A percentile compares a stretch with the other conserved stretches of the same genome.
Conservation (phyloP, 768 basidiomycete genomes). For the Phylloporus arenicola region DNA sequence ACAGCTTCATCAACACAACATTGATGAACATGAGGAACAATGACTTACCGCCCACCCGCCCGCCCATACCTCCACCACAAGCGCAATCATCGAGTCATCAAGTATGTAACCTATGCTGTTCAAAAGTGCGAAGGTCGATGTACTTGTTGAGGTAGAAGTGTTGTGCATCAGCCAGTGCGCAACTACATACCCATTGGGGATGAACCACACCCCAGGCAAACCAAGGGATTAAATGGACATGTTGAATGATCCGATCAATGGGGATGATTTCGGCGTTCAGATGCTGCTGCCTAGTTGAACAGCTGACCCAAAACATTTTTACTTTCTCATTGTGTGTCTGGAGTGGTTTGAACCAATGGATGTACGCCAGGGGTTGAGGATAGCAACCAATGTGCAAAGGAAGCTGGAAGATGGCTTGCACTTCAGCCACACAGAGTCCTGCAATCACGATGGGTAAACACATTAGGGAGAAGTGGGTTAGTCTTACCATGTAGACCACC, state of each 20-base stretch:
- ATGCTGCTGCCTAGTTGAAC: background rate
- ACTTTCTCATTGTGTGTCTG: background rate
- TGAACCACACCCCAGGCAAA: background rate
- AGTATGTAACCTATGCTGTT: background rate
- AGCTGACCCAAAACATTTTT: background rate
- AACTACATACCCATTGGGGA: background rate
- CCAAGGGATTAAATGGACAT: background rate
- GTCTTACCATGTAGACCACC: background rate
- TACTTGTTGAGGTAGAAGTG: conserved; percentile 1
- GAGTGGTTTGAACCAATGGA: background rate
- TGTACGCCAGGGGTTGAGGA: conserved; percentile 19
- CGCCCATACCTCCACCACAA: no score
- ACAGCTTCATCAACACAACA: no score
- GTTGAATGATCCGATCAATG: background rate
- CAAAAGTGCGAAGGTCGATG: background rate
- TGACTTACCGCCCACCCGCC: no score
- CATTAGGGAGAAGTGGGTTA: no score
- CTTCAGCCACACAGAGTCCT: conserved; percentile 25
- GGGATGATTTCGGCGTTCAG: background rate
- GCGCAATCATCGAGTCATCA: background rate
- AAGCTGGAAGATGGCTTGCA: conserved; percentile 25
- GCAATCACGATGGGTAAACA: background rate
- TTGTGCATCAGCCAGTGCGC: background rate
- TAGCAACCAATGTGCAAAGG: conserved; percentile 7
- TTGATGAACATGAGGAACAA: no score